Base-by-base conservation (phyloP, 2,329 filamentous ascomycete genomes). In the Fusarium sublunatum region DNA sequence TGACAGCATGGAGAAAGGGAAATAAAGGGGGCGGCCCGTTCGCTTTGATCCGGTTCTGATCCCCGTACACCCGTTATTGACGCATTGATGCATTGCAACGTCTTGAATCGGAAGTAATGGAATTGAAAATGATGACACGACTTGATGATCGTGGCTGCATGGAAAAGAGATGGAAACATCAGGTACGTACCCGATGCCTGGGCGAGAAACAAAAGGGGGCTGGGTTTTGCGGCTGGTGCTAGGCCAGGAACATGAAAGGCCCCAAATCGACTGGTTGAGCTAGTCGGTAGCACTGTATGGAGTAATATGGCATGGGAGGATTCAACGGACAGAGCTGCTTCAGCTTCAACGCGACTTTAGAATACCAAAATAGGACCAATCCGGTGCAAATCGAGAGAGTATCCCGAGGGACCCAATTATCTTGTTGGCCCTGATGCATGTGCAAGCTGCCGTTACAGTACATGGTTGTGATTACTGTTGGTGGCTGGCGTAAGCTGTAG, bases 251-350 rank as follows among this genome's bases (percentile, higher is more conserved):
- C 48, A 42, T 36, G 36, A 54, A 31, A 35, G 38, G 29, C 48
- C 38, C 25, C 32, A 43, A 48, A 66, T 39, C 36, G 36, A 63
- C 41, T 58, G 58, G 62, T 49, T 59, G 53, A 41, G 57, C 45
- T 53, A 59, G 62, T 64, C 49, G 62, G 53, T 53, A 58, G 55
- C 58, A 66, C 62, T 66, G 62, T 64, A 66, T 57, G 63, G 63
- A 56, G 50, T 64, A 61, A 44, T 52, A 63, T 65, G 53, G 62
- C 45, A 52, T 59, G 58, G 52, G 63, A 58, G 62, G 40, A 65
- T 66, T 65, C 56, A 60, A 57, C 59, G 58, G 49, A 65, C 60
- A 59, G 29, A 49, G 49, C 54, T 45, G 44, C 43, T 63, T 63
- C 32, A 63, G 53, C 62, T 65, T 65, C 62, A 66, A 65, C 62